A percentile compares a stretch with the other conserved stretches of the same genome.
These are phyloP conservation scores for Blumeria hordei DNA, from an alignment of 2,329 filamentous ascomycete species.

Conservation along the genomic window DNA sequence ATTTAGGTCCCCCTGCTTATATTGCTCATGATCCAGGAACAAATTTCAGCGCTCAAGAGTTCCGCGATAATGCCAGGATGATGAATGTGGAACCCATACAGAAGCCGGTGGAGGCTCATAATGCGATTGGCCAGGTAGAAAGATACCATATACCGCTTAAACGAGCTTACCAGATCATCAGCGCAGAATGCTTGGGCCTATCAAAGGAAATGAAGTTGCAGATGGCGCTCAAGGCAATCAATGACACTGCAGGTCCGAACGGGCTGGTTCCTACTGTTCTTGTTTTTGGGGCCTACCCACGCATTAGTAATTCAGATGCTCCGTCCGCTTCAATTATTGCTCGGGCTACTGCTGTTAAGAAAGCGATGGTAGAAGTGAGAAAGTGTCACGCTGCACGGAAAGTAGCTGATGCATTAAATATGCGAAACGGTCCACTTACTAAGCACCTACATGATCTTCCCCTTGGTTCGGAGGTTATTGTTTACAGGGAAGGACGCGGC, in stretches of 20 bases:
- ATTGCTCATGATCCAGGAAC: not conserved
- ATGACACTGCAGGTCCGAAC: not conserved
- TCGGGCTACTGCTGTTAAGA: not conserved
- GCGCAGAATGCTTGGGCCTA: not conserved
- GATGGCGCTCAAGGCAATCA: not conserved
- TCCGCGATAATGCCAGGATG: not conserved
- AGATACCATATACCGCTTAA: not conserved
- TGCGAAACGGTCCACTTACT: not conserved
- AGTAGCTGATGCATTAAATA: not conserved
- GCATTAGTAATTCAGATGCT: not conserved
- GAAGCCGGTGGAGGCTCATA: not conserved
- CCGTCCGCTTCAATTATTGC: not conserved
- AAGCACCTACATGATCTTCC: not conserved
- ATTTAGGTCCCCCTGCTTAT: constrained; percentile 1
- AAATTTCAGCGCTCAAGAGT: not conserved
- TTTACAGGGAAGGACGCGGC: not conserved
- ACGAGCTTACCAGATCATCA: not conserved
- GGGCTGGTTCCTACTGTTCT: not conserved
- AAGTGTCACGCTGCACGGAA: constrained; percentile 1
- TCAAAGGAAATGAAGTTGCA: not conserved
- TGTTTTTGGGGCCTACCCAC: not conserved
- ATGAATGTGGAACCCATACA: not conserved
- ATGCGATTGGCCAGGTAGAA: not conserved
- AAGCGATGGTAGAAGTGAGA: not conserved
- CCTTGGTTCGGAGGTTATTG: not conserved